These are phyloP conservation scores for Thuidium tamariscinum DNA, from an alignment of 225 moss, liverwort and hornwort species.

Conservation along the genomic window DNA sequence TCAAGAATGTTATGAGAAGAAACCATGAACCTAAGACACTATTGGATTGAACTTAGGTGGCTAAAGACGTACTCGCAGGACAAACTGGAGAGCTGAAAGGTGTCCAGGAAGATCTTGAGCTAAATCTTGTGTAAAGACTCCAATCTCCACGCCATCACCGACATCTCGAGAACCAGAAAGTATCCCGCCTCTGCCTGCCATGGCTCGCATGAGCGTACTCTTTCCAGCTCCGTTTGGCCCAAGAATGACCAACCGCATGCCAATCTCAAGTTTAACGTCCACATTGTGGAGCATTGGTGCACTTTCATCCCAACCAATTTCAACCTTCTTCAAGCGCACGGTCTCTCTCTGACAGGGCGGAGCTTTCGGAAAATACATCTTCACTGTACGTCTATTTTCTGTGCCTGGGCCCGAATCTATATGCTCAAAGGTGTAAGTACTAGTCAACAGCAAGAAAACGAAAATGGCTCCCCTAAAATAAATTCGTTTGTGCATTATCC, in stretches of 20 bases:
- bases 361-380: conserved; percentile 79
- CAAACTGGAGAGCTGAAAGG: conserved; percentile 75
- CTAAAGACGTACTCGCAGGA: conserved; percentile 38
- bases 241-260: conserved; percentile 83
- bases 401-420: conserved; percentile 72
- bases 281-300: conserved; percentile 54
- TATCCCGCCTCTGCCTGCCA: conserved; percentile 70
- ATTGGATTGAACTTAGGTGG: not conserved
- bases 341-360: conserved; percentile 79
- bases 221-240: conserved; percentile 96
- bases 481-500: not conserved
- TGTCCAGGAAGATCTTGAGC: conserved; percentile 90
- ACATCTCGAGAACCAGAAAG: conserved; percentile 56
- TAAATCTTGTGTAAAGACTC: conserved; percentile 88
- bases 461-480: not conserved
- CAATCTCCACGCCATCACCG: conserved; percentile 87
- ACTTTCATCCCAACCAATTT: conserved; percentile 67
- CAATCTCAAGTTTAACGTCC: conserved; percentile 58
- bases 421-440: not conserved
- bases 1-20: not conserved
- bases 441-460: not conserved
- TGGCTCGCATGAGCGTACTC: conserved; percentile 83
- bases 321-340: conserved; percentile 56
- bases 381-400: conserved; percentile 66
- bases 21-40: not conserved